Conservation (phyloP, 345 rosid species). For the Arabidopsis suecica region DNA sequence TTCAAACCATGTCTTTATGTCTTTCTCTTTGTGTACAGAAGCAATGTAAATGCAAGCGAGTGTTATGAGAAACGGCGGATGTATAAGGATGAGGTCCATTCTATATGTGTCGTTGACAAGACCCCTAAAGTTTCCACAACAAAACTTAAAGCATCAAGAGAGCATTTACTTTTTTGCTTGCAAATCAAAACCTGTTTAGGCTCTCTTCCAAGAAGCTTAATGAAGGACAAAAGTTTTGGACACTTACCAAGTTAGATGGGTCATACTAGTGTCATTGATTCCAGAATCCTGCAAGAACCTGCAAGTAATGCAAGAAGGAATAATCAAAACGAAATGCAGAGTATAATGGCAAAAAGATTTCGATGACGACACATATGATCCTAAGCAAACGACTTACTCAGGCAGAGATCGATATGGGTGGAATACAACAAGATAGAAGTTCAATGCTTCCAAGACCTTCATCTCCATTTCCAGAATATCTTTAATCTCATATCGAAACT, state of each 20-base stretch:
- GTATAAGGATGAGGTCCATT: constrained; percentile 91
- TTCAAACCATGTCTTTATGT: constrained; percentile 91
- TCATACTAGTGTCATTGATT: constrained; percentile 67
- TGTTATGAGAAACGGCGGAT: constrained; percentile 88
- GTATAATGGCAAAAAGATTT: not conserved
- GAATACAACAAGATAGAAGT: constrained; percentile 89
- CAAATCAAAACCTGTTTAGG: constrained; percentile 15
- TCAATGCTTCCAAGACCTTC: constrained; percentile 94
- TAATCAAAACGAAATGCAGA: constrained; percentile 7
- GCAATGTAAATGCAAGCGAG: constrained; percentile 94
- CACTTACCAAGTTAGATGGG: constrained; percentile 80
- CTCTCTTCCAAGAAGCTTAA: constrained; percentile 7
- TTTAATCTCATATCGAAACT: constrained; percentile 77
- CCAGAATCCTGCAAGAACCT: constrained; percentile 91
- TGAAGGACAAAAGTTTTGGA: not conserved
- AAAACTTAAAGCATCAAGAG: constrained; percentile 19
- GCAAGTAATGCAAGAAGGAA: constrained; percentile 38
- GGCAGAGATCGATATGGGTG: constrained; percentile 90
- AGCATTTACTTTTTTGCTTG: constrained; percentile 1
- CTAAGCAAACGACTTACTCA: constrained; percentile 56
- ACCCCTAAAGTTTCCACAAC: constrained; percentile 67
- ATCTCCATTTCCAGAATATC: constrained; percentile 98
- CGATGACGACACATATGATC: constrained; percentile 1
- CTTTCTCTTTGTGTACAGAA: constrained; percentile 75
- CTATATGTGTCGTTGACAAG: constrained; percentile 93